These are phyloP conservation scores for Lablab purpureus DNA, from an alignment of 306 rosid genomes.

Conservation along the genomic window DNA sequence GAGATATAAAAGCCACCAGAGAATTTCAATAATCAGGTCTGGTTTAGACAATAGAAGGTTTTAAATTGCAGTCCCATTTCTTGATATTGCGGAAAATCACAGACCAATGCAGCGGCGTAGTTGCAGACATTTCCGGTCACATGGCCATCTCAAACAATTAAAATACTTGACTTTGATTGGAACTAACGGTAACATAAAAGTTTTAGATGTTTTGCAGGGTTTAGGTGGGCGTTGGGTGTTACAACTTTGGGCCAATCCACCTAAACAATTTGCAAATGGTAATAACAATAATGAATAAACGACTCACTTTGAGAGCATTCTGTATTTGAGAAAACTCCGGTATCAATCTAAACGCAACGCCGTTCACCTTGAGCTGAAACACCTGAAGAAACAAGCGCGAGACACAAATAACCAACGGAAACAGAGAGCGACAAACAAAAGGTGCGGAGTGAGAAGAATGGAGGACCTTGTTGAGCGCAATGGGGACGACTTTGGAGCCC, in stretches of 20 bases:
- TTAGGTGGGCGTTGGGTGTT: background rate
- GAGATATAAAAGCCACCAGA: background rate
- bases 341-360: conserved; percentile 88
- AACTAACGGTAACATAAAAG: background rate
- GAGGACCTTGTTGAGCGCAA: conserved; percentile 83
- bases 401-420: background rate
- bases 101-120: too few species aligned
- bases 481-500: conserved; percentile 90
- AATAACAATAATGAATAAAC: background rate
- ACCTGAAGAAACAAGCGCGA: conserved; percentile 54
- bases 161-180: background rate
- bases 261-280: background rate
- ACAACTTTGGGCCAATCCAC: background rate
- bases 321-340: conserved; percentile 83
- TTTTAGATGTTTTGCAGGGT: background rate
- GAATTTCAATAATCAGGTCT: background rate
- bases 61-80: background rate
- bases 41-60: background rate
- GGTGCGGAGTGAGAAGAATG: background rate
- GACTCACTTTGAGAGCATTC: conserved; percentile 72
- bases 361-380: conserved; percentile 86
- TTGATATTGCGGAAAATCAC: too few species aligned
- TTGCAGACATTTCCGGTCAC: too few species aligned
- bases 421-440: background rate
- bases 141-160: too few species aligned